Percentiles rank a stretch among this genome's conserved stretches.
Evolutionary conservation across 2,329 filamentous ascomycete genomes (phyloP).

Genomic region (Claviceps sp.): DNA sequence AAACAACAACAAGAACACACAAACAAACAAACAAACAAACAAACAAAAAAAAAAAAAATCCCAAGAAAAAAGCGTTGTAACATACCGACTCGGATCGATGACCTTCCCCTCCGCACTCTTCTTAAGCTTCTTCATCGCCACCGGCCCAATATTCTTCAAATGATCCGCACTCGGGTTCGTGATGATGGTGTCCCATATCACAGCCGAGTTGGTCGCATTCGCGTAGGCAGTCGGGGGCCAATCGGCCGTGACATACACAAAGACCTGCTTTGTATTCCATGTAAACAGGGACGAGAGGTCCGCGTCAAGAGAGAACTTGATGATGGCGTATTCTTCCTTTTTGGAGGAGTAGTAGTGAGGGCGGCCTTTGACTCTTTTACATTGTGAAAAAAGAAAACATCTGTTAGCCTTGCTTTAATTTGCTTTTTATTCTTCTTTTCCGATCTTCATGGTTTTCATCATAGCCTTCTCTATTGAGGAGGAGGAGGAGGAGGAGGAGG

Average conservation of each 20-base stretch:
- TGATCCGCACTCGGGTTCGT: slow-evolving; percentile 54
- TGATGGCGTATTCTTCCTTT: slow-evolving; percentile 89
- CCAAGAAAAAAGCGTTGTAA: too few relatives aligned
- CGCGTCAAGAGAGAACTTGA: slow-evolving; percentile 85
- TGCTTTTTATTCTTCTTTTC: not conserved
- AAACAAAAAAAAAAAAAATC: too few relatives aligned
- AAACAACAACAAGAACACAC: too few relatives aligned
- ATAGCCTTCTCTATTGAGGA: too few relatives aligned
- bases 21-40: too few relatives aligned
- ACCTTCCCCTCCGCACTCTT: slow-evolving; percentile 45
- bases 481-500: too few relatives aligned
- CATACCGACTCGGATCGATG: slow-evolving; percentile 44
- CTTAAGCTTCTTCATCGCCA: slow-evolving; percentile 47
- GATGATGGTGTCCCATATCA: slow-evolving; percentile 96
- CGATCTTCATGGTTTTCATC: not conserved
- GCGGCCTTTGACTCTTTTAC: slow-evolving; percentile 64
- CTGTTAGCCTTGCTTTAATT: not conserved
- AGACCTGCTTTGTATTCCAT: slow-evolving; percentile 98
- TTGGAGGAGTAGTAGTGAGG: slow-evolving; percentile 93
- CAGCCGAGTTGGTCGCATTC: slow-evolving; percentile 51
- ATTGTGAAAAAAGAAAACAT: not conserved
- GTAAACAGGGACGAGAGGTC: slow-evolving; percentile 89
- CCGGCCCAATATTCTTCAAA: slow-evolving; percentile 45
- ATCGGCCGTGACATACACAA: slow-evolving; percentile 85
- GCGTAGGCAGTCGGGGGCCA: slow-evolving; percentile 32